Evolutionary conservation across 768 basidiomycete species (phyloP).

Genomic region (Hypholoma fasciculare): DNA sequence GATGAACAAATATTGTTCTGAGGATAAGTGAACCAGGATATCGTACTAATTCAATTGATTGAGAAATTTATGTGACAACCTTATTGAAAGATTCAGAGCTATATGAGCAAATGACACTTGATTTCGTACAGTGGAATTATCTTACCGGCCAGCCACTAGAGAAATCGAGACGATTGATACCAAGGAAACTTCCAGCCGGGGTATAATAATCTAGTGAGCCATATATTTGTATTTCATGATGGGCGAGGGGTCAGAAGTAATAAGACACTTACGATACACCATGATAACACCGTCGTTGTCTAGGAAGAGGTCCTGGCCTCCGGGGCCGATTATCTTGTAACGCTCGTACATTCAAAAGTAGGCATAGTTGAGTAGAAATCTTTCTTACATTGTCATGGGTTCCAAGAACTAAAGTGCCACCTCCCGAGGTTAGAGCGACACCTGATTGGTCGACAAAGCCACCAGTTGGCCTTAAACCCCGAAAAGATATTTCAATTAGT

Average conservation of each 20-base stretch:
- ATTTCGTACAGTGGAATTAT: too few species aligned
- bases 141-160: constrained; percentile 50
- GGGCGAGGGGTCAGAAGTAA: too few species aligned
- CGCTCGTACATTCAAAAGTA: neutral
- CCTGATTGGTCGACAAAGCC: constrained; percentile 48
- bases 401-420: constrained; percentile 51
- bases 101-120: too few species aligned
- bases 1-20: neutral
- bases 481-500: too few species aligned
- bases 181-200: constrained; percentile 41
- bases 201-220: constrained; percentile 50
- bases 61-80: neutral
- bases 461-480: constrained; percentile 34
- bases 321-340: constrained; percentile 48
- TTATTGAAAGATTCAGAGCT: neutral
- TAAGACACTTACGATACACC: constrained; percentile 44
- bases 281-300: constrained; percentile 47
- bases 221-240: neutral
- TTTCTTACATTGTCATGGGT: constrained; percentile 41
- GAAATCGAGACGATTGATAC: constrained; percentile 49
- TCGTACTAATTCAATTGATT: too few species aligned
- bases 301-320: constrained; percentile 49
- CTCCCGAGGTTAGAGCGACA: constrained; percentile 44
- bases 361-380: neutral
- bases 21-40: too few species aligned